Base-by-base conservation (phyloP, 2,329 filamentous ascomycete species). In the Diaporthe humulicola region DNA sequence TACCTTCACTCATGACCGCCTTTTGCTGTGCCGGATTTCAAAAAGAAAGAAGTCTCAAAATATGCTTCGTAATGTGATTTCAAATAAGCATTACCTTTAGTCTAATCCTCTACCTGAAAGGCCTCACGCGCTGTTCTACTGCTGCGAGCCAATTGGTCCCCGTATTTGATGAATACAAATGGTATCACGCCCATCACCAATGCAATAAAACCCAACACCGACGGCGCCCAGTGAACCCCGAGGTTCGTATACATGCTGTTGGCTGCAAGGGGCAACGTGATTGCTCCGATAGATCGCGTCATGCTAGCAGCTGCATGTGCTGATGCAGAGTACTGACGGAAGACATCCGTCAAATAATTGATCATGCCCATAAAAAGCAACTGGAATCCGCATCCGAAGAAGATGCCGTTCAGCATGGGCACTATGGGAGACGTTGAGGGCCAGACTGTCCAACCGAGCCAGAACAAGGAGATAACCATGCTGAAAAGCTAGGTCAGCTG, bases 371-470 rank as follows among this genome's bases (percentile, higher is more conserved):
- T 61, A 3, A 61, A 61, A 42, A 61, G 36, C n/a, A 61, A 9
- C 58, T 61, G 58, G 38, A 61, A 61, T n/a, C 58, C 58, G n/a
- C 58, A 61, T 19, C 36, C 58, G n/a, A 61, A 61, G n/a, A 61
- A 61, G 4, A 61, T 42, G n/a, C 58, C 58, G 58, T 38, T 61
- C 8, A 61, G 38, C 38, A 19, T 28, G 25, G 58, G 38, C 58
- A 61, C 58, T 7, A 61, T 42, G 19, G 58, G 58, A 61, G 58
- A 61, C n/a, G 19, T 14, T 1, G 58, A 61, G 36, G 58, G 58
- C 58, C 58, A 61, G 25, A 61, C 58, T 42, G 58, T 42, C 58
- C 58, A 61, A 7, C 58, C 58, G n/a, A 61, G 58, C 58, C 58
- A 61, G 58, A 61, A 61, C 12, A 61, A 19, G 15, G 58, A 42